Conservation (phyloP, 2,329 filamentous ascomycete species). For the Aspergillus floridensis region DNA sequence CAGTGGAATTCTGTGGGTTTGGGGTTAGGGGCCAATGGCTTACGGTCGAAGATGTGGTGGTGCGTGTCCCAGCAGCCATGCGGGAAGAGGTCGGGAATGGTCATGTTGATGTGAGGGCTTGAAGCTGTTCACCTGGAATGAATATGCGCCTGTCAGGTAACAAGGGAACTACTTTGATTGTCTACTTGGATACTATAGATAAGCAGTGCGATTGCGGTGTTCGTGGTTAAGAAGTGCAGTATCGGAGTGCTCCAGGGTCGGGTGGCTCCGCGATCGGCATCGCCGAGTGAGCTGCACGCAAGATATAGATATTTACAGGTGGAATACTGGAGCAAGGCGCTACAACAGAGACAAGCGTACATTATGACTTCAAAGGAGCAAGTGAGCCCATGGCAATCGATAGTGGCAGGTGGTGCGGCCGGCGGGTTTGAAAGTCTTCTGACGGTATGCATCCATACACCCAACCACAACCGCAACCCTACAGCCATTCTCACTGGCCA, state of each 20-base stretch:
- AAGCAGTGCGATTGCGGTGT: no score
- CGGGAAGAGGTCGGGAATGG: constrained; percentile 23
- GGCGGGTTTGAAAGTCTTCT: constrained; percentile 16
- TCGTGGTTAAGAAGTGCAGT: no score
- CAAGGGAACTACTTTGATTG: no score
- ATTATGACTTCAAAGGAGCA: not conserved
- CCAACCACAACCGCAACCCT: not conserved
- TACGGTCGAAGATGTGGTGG: constrained; percentile 37
- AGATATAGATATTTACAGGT: no score
- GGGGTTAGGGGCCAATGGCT: not conserved
- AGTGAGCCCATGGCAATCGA: constrained; percentile 18
- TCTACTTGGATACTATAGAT: no score
- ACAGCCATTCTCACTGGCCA: not conserved
- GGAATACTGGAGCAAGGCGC: not conserved
- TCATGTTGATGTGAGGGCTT: not conserved
- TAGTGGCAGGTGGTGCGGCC: constrained; percentile 15
- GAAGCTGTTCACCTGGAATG: no score
- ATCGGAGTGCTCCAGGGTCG: no score
- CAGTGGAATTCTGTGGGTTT: no score
- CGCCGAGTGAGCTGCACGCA: no score
- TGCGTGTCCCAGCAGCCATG: constrained; percentile 34
- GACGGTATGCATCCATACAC: constrained; percentile 6
- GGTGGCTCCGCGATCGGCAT: no score
- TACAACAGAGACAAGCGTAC: not conserved
- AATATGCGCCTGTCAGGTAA: no score